These are phyloP conservation scores for Trichoderma sp. DNA, from an alignment of 2,329 filamentous ascomycete genomes.

Conservation along the genomic window DNA sequence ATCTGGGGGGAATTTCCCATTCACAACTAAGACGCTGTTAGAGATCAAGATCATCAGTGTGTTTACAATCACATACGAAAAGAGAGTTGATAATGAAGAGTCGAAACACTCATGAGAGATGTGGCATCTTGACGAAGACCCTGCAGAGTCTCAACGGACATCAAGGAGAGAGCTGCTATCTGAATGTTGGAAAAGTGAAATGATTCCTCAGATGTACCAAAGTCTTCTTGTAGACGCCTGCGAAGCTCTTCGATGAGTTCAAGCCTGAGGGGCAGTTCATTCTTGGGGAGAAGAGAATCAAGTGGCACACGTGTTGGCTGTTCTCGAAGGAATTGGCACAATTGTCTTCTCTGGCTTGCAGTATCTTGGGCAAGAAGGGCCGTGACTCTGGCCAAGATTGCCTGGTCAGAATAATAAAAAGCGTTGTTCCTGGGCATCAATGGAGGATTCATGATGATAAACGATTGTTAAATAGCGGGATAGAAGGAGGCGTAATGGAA, in stretches of 20 bases:
- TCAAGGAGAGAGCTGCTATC: background rate
- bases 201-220: background rate
- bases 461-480: no score
- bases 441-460: no score
- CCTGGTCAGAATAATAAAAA: fast-evolving
- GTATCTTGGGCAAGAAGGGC: no score
- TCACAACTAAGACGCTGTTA: background rate
- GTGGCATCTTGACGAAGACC: background rate
- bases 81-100: background rate
- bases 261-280: background rate
- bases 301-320: background rate
- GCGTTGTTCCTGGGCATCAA: fast-evolving
- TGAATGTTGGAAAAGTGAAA: background rate
- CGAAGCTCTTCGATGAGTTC: background rate
- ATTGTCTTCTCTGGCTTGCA: no score
- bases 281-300: background rate
- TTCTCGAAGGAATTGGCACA: background rate
- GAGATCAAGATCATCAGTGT: background rate
- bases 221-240: background rate
- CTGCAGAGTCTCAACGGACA: background rate
- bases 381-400: no score
- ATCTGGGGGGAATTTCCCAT: background rate
- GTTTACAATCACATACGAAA: background rate
- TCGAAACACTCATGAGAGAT: background rate
- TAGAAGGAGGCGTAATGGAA: no score